Base-by-base conservation (phyloP, 805 yeast genomes). In the Candida glaebosa region DNA sequence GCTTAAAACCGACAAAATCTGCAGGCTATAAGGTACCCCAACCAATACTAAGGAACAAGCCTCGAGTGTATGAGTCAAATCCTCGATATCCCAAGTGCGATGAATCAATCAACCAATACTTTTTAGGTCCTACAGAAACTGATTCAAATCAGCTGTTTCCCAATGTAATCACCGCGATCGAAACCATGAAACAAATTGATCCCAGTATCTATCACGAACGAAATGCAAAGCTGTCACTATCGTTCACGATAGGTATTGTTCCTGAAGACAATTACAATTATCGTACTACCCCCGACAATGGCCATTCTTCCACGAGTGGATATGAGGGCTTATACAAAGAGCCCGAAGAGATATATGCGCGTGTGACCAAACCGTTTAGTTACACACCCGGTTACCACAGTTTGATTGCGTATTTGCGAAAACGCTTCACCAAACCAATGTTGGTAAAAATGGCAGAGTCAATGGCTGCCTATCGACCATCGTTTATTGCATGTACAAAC, bases 321-420 rank as follows among this genome's bases (percentile, higher is more conserved):
- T 24, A 24, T 24, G 46, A 48, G 26, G 49, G 51, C 10, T 46
- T 49, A 28, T 69, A 56, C 58, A 73, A 71, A 43, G 87, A 84
- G 47, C 87, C 93, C 0, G 81, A 80, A 52, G 91, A 85, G 47
- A 84, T 91, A 10, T 93, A 91, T 63, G 80, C 84, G 16, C 73
- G 78, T 39, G 86, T 91, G 12, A 71, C 65, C 17, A 72, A 68
- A 39, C 97, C 98, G 1, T 93, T 85, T 56, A 78, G 90, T 6
- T 91, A 93, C 57, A 90, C 96, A 0, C 85, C 89, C 1, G 96
- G 96, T 2, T 91, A 84, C 60, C 96, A 89, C 61, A 79, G 82
- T 35, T 71, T 91, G 42, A 80, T 87, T 51, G 75, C 80, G 8
- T 90, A 90, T 57, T 66, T 91, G 45, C 71, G 83, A 43, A 68